A percentile compares a stretch with the other conserved stretches of the same genome.
phyloP scores from a whole-genome alignment of 345 rosid genomes.

The Arabidopsis thaliana region DNA sequence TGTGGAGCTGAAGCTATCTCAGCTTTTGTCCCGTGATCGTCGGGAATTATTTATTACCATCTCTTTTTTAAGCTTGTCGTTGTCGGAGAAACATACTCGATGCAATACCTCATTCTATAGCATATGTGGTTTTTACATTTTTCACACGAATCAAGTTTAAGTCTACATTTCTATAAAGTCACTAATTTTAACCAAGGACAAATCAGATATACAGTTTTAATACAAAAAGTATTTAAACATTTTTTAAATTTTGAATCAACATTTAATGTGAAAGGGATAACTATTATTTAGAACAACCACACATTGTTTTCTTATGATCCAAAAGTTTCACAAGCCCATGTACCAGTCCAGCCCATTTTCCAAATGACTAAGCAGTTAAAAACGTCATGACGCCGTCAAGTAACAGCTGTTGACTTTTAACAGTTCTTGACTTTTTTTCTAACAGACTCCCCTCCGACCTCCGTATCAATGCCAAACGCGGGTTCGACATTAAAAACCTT shows the following conservation, averaged over 20 bases:
- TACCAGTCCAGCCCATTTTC: not conserved
- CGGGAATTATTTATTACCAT: slow-evolving; percentile 17
- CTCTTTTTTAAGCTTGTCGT: not conserved
- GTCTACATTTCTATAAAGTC: no score
- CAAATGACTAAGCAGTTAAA: not conserved
- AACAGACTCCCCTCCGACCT: not conserved
- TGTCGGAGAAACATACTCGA: not conserved
- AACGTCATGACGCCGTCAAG: slow-evolving; percentile 3
- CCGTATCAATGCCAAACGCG: no score
- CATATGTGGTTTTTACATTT: no score
- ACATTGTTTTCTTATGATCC: not conserved
- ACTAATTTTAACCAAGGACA: no score
- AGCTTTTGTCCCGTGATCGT: slow-evolving; percentile 44
- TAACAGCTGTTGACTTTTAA: slow-evolving; percentile 1
- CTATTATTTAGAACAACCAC: not conserved
- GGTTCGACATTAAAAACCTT: no score
- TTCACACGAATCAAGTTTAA: no score
- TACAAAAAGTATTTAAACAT: not conserved
- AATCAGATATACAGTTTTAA: no score
- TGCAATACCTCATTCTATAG: no score
- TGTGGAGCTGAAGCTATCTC: slow-evolving; percentile 37
- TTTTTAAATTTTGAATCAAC: not conserved
- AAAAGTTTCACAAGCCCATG: slow-evolving; percentile 9
- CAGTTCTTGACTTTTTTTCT: not conserved
- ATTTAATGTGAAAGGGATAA: not conserved